A percentile compares a stretch with the other conserved stretches of the same genome.
Evolutionary conservation across 768 basidiomycete genomes (phyloP).

Genomic region (Dendrothele bispora): DNA sequence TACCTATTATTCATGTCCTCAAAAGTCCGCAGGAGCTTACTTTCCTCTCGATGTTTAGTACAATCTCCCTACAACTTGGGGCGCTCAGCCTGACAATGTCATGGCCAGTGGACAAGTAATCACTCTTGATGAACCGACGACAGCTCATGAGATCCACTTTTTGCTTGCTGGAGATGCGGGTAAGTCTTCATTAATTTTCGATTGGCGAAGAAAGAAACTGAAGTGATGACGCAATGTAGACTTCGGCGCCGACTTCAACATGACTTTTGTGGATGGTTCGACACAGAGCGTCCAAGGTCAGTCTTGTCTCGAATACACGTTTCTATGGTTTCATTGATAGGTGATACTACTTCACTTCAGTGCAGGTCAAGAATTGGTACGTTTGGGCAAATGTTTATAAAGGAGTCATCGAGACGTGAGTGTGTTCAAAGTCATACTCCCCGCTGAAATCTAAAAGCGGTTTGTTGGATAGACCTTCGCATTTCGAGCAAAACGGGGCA

Average conservation of each 20-base stretch:
- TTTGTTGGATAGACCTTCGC: conserved; percentile 37
- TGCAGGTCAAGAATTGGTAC: conserved; percentile 47
- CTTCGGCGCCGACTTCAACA: conserved; percentile 31
- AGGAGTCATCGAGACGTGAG: conserved; percentile 45
- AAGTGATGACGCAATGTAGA: conserved; percentile 15
- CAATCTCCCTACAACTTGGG: conserved; percentile 41
- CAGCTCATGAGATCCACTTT: conserved; percentile 47
- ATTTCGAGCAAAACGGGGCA: conserved; percentile 35
- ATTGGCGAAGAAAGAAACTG: neutral
- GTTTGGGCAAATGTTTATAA: conserved; percentile 37
- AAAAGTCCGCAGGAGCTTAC: too few species aligned
- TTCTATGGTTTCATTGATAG: neutral
- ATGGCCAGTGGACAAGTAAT: conserved; percentile 43
- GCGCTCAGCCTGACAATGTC: conserved; percentile 42
- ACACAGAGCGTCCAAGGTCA: conserved; percentile 33
- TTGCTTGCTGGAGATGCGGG: conserved; percentile 44
- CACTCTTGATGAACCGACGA: conserved; percentile 27
- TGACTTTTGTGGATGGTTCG: conserved; percentile 37
- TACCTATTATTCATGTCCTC: neutral
- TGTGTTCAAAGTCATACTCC: neutral
- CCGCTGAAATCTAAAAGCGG: too few species aligned
- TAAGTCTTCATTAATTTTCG: neutral
- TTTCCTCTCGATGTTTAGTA: too few species aligned
- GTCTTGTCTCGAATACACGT: conserved; percentile 5
- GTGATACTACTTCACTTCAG: conserved; percentile 20